These are phyloP conservation scores for Arachis stenosperma DNA, from an alignment of 306 rosid species.

Conservation along the genomic window DNA sequence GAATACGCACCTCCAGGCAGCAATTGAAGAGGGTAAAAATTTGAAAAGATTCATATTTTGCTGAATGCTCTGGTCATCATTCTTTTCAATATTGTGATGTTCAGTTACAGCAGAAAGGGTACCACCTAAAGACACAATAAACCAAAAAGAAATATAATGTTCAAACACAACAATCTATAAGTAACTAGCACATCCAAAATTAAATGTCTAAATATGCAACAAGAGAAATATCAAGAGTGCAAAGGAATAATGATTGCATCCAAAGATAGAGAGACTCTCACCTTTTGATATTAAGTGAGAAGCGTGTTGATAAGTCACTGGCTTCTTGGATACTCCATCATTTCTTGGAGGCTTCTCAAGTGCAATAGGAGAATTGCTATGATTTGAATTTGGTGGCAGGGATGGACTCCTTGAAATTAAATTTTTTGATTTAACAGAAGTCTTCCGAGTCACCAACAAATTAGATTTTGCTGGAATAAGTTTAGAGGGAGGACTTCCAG, in stretches of 20 bases:
- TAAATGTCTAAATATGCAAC: conserved; percentile 9
- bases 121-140: conserved; percentile 40
- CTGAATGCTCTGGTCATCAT: conserved; percentile 29
- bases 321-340: conserved; percentile 22
- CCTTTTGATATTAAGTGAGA: conserved; percentile 45
- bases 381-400: conserved; percentile 26
- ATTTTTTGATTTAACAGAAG: conserved; percentile 28
- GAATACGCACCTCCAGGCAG: conserved; percentile 69
- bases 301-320: conserved; percentile 37
- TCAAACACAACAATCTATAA: conserved; percentile 22
- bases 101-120: conserved; percentile 29
- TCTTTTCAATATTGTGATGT: conserved; percentile 35
- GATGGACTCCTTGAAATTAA: conserved; percentile 17
- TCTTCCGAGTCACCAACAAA: not conserved
- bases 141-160: conserved; percentile 3
- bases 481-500: not conserved
- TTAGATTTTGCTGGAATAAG: conserved; percentile 15
- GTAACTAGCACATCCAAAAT: conserved; percentile 14
- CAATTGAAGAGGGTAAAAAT: conserved; percentile 51
- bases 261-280: conserved; percentile 31
- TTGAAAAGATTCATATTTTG: conserved; percentile 25
- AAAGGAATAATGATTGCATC: not conserved
- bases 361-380: conserved; percentile 21
- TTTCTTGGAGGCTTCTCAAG: conserved; percentile 36
- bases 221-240: conserved; percentile 17